phyloP scores from a whole-genome alignment of 441 rosid species.

The Syzygium syzygioides region DNA sequence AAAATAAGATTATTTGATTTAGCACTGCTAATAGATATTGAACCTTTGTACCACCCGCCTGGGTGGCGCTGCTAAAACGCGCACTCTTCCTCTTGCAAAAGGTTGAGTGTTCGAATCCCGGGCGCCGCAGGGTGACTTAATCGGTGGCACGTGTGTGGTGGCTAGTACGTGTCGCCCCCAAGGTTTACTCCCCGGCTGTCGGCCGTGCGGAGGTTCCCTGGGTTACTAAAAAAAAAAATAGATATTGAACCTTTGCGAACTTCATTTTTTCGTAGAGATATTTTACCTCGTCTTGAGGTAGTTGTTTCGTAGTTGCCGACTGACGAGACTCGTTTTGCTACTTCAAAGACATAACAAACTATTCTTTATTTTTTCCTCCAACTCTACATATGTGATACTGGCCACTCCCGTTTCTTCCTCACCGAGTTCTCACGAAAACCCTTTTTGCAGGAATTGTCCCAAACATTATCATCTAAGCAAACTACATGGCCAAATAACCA shows the following conservation, averaged over 20 bases:
- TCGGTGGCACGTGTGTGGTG: no score
- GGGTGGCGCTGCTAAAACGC: no score
- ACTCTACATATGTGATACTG: no score
- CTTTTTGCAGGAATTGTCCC: no score
- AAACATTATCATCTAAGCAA: not conserved
- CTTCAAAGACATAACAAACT: not conserved
- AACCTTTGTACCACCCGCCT: no score
- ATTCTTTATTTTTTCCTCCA: not conserved
- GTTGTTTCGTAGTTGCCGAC: not conserved
- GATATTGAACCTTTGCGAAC: not conserved
- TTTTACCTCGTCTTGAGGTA: not conserved
- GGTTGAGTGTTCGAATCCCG: no score
- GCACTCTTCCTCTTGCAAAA: no score
- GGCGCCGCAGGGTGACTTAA: no score
- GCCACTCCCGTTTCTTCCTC: not conserved
- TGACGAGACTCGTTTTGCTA: not conserved
- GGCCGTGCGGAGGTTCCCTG: no score
- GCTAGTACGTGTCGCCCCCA: no score
- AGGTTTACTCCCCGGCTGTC: no score
- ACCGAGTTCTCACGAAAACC: not conserved
- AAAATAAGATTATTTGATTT: not conserved
- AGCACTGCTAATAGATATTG: not conserved
- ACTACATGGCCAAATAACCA: not conserved
- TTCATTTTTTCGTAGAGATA: not conserved
- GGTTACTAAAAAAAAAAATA: no score